Evolutionary conservation across 495 filamentous ascomycete genomes (phyloP), one percentile per base, ranked within the genome.

Genomic region (Saxispiralis lemnorum): DNA sequence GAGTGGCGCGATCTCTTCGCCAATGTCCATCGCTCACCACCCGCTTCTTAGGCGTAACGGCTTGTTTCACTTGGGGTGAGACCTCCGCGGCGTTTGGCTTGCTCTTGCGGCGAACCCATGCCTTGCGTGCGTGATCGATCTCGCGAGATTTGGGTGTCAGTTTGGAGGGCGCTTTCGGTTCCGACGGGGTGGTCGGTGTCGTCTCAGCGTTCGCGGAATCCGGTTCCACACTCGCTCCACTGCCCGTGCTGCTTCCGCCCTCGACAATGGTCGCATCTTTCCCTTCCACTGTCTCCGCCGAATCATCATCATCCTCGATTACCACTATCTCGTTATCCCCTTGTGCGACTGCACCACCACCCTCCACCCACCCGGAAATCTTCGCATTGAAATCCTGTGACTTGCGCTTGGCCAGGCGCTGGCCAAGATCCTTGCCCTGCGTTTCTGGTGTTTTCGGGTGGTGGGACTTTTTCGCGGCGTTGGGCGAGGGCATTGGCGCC

Each of bases 391-490:
- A 48, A 39, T 49, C 46, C 24, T 53, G 50, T 41, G 46, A 49
- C 38, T 39, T 34, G 37, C 36, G 45, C 41, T 31, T 36, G 12
- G 46, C 50, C 21, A 53, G 28, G 16, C 72, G 38, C 55, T 72
- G 36, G 66, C 66, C 24, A 66, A 76, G 47, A 51, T 76, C 18
- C 56, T 63, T 33, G 66, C 64, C 1, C 68, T 52, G 44, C 35
- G 21, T 40, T 21, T 47, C 36, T 15, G 49, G 37, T 7, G 41
- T 41, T 20, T 49, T 48, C 43, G 38, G 33, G 11, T 40, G 31
- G 9, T 39, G 9, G 15, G 17, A 9, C 41, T 46, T 50, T 14
- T 17, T 43, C 10, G 39, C 37, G 19, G 12, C 49, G 40, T 52
- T 52, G 13, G 49, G 49, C 41, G 45, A 47, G 17, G 50, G 50